Conservation (phyloP, 2,329 filamentous ascomycete species). For the Pseudocercospora musae region DNA sequence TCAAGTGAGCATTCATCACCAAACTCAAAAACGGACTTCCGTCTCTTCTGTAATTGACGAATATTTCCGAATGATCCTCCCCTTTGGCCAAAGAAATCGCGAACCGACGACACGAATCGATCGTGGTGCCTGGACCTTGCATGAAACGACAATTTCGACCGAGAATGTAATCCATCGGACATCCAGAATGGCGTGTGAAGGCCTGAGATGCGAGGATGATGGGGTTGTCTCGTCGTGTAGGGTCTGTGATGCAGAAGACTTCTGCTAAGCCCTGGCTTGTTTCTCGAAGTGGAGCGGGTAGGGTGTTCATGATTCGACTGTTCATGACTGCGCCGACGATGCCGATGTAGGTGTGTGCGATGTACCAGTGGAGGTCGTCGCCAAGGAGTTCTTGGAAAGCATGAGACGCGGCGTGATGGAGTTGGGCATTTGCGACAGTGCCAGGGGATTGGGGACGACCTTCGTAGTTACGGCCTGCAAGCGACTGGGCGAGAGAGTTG, state of each 20-base stretch:
- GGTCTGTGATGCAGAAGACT: slow-evolving; percentile 73
- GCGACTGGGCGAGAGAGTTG: slow-evolving; percentile 61
- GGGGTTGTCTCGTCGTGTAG: slow-evolving; percentile 67
- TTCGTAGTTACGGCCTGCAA: slow-evolving; percentile 48
- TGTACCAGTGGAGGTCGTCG: slow-evolving; percentile 67
- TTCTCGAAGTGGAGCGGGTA: slow-evolving; percentile 61
- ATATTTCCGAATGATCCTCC: slow-evolving; percentile 67
- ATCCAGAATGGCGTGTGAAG: slow-evolving; percentile 71
- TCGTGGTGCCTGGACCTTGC: slow-evolving; percentile 66
- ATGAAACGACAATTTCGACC: slow-evolving; percentile 74
- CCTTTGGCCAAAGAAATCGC: slow-evolving; percentile 51
- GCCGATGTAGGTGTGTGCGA: slow-evolving; percentile 65
- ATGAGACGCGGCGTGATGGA: slow-evolving; percentile 56
- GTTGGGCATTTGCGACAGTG: slow-evolving; percentile 57
- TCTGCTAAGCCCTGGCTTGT: slow-evolving; percentile 71
- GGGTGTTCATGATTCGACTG: slow-evolving; percentile 62
- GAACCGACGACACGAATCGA: slow-evolving; percentile 19
- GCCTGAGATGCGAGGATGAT: slow-evolving; percentile 75
- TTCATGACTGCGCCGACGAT: slow-evolving; percentile 67
- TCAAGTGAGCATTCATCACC: slow-evolving; percentile 50
- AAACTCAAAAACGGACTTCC: slow-evolving; percentile 74
- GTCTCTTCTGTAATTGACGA: slow-evolving; percentile 70
- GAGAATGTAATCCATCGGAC: slow-evolving; percentile 68
- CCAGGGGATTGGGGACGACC: not conserved
- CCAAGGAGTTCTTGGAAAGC: slow-evolving; percentile 62